These are phyloP conservation scores for Anisogramma anomala DNA, from an alignment of 2,329 filamentous ascomycete genomes.

Conservation along the genomic window DNA sequence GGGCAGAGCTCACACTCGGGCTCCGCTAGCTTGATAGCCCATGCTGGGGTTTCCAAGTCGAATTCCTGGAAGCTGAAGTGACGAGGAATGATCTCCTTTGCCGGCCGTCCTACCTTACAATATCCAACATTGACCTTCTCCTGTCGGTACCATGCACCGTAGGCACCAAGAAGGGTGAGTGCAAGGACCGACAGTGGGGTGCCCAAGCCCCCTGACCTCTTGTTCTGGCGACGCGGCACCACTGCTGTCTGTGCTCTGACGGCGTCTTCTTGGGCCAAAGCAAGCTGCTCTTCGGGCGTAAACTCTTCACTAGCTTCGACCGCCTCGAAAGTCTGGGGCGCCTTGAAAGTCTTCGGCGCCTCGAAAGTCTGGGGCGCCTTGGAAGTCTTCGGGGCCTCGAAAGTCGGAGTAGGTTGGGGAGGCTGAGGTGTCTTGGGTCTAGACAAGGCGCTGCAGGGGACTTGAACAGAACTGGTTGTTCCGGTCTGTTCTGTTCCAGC, in stretches of 20 bases:
- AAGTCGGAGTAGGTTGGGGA: conserved; percentile 17
- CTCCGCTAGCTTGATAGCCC: conserved; percentile 55
- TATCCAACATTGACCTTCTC: conserved; percentile 96
- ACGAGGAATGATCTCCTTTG: conserved; percentile 37
- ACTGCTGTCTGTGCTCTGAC: conserved; percentile 38
- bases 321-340: neutral
- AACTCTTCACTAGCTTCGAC: conserved; percentile 81
- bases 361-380: no score
- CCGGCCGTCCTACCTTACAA: conserved; percentile 68
- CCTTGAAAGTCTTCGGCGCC: no score
- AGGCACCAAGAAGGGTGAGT: conserved; percentile 56
- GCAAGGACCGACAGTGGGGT: conserved; percentile 62
- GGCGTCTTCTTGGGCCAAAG: conserved; percentile 59
- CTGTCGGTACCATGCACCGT: conserved; percentile 76
- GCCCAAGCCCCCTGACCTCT: conserved; percentile 35
- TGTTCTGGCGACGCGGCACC: conserved; percentile 29
- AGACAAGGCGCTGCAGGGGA: conserved; percentile 34
- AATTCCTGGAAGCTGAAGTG: conserved; percentile 26
- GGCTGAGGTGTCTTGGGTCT: conserved; percentile 25
- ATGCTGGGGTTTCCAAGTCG: conserved; percentile 56
- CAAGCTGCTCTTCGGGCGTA: conserved; percentile 78
- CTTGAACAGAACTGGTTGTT: conserved; percentile 46
- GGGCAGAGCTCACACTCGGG: conserved; percentile 88
- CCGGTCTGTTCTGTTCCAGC: conserved; percentile 42
- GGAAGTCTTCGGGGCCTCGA: no score